phyloP scores from a whole-genome alignment of 2,329 filamentous ascomycete genomes.

The Lanzia echinophila region DNA sequence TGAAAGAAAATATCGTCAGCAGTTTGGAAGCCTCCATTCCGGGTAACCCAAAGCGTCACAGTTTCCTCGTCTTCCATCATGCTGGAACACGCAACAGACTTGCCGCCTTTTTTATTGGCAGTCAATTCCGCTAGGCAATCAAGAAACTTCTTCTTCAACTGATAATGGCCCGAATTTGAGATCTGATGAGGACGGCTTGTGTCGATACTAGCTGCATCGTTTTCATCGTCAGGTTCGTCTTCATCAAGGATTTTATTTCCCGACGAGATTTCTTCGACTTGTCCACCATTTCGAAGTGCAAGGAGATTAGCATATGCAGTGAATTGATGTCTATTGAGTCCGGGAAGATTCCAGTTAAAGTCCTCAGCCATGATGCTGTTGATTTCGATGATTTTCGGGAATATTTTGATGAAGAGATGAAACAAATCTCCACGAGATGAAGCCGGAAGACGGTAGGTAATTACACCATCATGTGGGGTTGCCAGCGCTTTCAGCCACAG shows the following conservation, averaged over 20 bases:
- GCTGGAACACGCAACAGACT: constrained; percentile 1
- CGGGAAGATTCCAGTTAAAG: background rate
- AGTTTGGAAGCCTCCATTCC: constrained; percentile 4
- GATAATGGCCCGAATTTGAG: background rate
- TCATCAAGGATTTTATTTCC: background rate
- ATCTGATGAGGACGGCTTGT: constrained; percentile 1
- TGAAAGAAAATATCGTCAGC: background rate
- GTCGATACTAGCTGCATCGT: background rate
- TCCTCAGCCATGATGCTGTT: background rate
- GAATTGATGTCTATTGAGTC: background rate
- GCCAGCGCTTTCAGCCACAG: too few relatives aligned
- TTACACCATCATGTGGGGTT: too few relatives aligned
- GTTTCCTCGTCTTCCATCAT: constrained; percentile 7
- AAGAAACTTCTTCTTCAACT: constrained; percentile 3
- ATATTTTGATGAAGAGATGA: too few relatives aligned
- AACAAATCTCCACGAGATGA: too few relatives aligned
- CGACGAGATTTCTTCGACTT: background rate
- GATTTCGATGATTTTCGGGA: too few relatives aligned
- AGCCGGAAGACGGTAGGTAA: too few relatives aligned
- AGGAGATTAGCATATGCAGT: constrained; percentile 6
- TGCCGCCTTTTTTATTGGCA: background rate
- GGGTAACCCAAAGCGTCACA: constrained; percentile 3
- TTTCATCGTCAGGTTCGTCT: background rate
- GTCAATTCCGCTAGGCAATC: constrained; percentile 8
- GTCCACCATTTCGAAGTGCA: constrained; percentile 1